Conservation (phyloP, 2,329 filamentous ascomycete species). For the Fusarium zealandicum region DNA sequence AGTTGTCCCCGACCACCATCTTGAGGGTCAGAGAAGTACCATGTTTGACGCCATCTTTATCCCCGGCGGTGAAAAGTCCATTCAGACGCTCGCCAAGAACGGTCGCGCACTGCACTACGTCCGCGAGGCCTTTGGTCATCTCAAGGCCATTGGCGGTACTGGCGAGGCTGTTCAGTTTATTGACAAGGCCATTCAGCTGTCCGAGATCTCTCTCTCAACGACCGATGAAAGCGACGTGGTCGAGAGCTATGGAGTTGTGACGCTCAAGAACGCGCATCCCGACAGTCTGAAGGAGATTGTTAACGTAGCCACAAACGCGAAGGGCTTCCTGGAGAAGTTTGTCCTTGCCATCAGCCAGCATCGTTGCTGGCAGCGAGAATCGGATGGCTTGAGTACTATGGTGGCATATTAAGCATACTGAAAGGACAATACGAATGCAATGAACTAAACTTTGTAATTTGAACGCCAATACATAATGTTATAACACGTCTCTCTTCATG, state of each 20-base stretch:
- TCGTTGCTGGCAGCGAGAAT: slow-evolving; percentile 75
- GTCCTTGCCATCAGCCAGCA: slow-evolving; percentile 74
- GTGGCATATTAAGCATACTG: slow-evolving; percentile 69
- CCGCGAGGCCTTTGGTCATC: slow-evolving; percentile 80
- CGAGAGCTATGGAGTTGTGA: slow-evolving; percentile 81
- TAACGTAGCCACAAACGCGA: slow-evolving; percentile 70
- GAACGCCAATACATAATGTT: no score
- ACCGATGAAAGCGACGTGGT: slow-evolving; percentile 52
- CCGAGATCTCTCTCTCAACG: slow-evolving; percentile 51
- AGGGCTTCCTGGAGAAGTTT: slow-evolving; percentile 75
- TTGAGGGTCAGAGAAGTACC: slow-evolving; percentile 80
- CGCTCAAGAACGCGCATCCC: slow-evolving; percentile 60
- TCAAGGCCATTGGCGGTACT: slow-evolving; percentile 79
- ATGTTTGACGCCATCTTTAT: slow-evolving; percentile 84
- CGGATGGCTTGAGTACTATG: slow-evolving; percentile 70
- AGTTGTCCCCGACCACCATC: slow-evolving; percentile 75
- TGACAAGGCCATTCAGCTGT: slow-evolving; percentile 53
- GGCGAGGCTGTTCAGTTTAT: slow-evolving; percentile 75
- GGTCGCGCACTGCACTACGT: slow-evolving; percentile 80
- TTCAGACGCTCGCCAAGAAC: slow-evolving; percentile 69
- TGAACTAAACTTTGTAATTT: neutral
- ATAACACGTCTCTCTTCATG: no score
- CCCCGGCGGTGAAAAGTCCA: slow-evolving; percentile 71
- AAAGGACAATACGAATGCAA: neutral
- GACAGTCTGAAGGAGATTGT: slow-evolving; percentile 68